Evolutionary conservation across 106 monocot species (phyloP), one percentile per base, ranked within the genome.

Genomic region (Acanthochlamys bracteata): DNA sequence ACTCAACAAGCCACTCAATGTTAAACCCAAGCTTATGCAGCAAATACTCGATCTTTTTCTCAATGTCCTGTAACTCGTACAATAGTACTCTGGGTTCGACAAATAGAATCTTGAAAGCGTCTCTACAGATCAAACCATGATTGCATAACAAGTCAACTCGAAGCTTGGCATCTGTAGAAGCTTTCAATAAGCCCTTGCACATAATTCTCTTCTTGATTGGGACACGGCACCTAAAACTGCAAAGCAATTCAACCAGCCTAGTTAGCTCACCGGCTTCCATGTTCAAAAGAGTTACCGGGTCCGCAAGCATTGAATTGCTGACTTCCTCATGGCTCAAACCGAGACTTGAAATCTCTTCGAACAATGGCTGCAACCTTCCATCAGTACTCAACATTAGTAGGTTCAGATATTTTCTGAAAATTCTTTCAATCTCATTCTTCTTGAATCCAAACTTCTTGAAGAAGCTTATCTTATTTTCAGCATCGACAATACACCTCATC

Each of bases 41-140:
- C 52, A 89, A 67, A 64, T 85, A 98, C 4, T 86, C 79, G 4
- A 98, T 80, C 73, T 98, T 98, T 72, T 74, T 77, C 61, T 86
- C 83, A 15, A 86, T 64, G 45, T 98, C 98, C 20, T 69, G 72
- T 53, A 80, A 39, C 17, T 63, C 65, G 33, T 98, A 89, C 17
- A 86, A 24, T 4, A 98, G 79, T 7, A 61, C 20, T 55, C 98
- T 81, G 0, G 98, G 98, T 71, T 98, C 98, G 17, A 74, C 60
- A 63, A 67, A 74, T 4, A 98, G 20, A 23, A 92, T 79, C 52
- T 77, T 81, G 27, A 89, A 71, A 1, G 92, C 92, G 14, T 98
- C 98, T 69, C 83, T 76, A 13, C 64, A 77, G 7, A 75, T 98
- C 71, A 98, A 69, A 10, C 98, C 98, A 42, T 80, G 73, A 16